Evolutionary conservation across 2,329 filamentous ascomycete species (phyloP).

Genomic region (Didymella pinodella): DNA sequence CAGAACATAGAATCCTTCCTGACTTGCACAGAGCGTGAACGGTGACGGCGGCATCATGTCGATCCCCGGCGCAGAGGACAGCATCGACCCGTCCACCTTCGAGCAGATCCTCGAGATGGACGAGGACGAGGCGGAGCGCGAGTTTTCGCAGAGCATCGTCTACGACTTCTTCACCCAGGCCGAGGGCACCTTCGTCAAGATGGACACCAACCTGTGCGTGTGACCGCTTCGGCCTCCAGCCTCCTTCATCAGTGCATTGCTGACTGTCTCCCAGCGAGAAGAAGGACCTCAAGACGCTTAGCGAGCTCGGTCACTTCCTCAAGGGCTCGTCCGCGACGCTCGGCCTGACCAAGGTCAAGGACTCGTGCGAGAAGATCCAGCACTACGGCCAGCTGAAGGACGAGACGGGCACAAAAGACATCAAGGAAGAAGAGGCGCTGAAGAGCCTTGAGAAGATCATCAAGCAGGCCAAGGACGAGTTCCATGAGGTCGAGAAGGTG

Average conservation of each 20-base stretch:
- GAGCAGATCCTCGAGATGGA: constrained; percentile 99
- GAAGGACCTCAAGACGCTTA: constrained; percentile 76
- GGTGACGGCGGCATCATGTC: constrained; percentile 48
- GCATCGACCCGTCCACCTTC: constrained; percentile 82
- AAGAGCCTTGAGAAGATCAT: constrained; percentile 75
- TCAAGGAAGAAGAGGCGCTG: constrained; percentile 72
- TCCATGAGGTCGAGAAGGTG: constrained; percentile 72
- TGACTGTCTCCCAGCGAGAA: constrained; percentile 61
- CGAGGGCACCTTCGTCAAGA: constrained; percentile 81
- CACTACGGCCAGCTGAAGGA: constrained; percentile 86
- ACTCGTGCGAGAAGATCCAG: constrained; percentile 96
- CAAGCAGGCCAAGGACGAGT: constrained; percentile 76
- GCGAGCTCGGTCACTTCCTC: constrained; percentile 89
- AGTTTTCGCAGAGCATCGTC: constrained; percentile 90
- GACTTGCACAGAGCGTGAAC: constrained; percentile 31
- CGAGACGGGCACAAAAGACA: constrained; percentile 72
- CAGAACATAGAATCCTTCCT: constrained; percentile 17
- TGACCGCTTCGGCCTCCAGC: constrained; percentile 32
- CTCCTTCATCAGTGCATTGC: constrained; percentile 9
- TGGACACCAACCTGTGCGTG: constrained; percentile 84
- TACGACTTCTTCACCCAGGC: constrained; percentile 94
- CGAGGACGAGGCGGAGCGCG: constrained; percentile 81
- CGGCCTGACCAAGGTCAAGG: constrained; percentile 87
- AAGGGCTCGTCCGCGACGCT: constrained; percentile 97
- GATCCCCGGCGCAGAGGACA: constrained; percentile 72